Base-by-base conservation (phyloP, 2,329 filamentous ascomycete genomes). In the Trichoderma sp. region DNA sequence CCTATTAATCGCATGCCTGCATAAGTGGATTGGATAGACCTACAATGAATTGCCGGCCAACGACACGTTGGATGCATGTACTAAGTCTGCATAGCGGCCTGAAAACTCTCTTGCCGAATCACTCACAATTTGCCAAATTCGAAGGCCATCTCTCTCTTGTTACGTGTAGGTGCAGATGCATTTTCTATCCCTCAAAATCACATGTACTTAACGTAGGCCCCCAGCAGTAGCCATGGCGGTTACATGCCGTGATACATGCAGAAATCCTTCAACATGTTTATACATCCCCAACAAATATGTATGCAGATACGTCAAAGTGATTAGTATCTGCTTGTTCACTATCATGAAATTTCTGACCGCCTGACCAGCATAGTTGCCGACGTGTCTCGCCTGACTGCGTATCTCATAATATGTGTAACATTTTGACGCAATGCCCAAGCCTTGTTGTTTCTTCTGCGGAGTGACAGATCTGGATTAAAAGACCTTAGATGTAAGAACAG, bases 321-420 rank as follows among this genome's bases (percentile, higher is more conserved):
- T n/a, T 1, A n/a, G 2, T 43, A n/a, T 43, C 2, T 1, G 4
- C 15, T n/a, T n/a, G 39, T 43, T 43, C 1, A 14, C 47, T 5
- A 53, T 43, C 0, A n/a, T 43, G 39, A 53, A 0, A 53, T 53
- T 53, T 21, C 3, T 24, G n/a, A 24, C 21, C 21, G 47, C 47
- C 47, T 24, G 0, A 24, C 4, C 9, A 14, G n/a, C 11, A 24
- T 1, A 2, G 3, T 0, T 6, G 1, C 11, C 47, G n/a, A 53
- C 14, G 47, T 24, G 7, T 1, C 47, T 24, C 11, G 47, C 47
- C 5, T 24, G 0, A 14, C n/a, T 53, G 47, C 21, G 47, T 24
- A 53, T 51, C 9, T n/a, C 15, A 43, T 1, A 24, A 21, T 51
- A 24, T 24, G 21, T 51, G 21, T 51, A 51, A 14, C 11, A 7